Evolutionary conservation across 208 protist genomes (phyloP).

Genomic region (Trypanosoma lewisi): DNA sequence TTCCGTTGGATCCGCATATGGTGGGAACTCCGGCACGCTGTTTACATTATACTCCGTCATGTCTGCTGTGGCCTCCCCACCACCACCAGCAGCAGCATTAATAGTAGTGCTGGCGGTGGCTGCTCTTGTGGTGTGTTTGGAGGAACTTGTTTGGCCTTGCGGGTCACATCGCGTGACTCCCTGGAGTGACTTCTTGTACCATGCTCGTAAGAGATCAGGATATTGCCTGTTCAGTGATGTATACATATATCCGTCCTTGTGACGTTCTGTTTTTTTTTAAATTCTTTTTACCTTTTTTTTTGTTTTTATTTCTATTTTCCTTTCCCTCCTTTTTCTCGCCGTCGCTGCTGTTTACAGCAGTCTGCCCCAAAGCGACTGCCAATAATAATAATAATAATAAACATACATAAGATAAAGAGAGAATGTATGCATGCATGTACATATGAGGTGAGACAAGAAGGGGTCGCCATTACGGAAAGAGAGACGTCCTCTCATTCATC

Average conservation of each 20-base stretch:
- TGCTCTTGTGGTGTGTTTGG: neutral
- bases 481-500: neutral
- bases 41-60: neutral
- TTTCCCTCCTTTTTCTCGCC: no score
- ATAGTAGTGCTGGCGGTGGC: neutral
- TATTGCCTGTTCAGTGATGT: conserved; percentile 1
- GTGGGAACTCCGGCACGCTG: conserved; percentile 1
- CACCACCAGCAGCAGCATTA: neutral
- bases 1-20: conserved; percentile 41
- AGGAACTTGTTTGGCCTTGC: neutral
- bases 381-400: no score
- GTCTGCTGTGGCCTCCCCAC: neutral
- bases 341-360: no score
- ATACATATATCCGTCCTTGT: neutral
- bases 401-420: neutral
- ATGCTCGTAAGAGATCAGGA: neutral
- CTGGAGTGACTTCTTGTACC: neutral
- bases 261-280: neutral
- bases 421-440: neutral
- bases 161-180: neutral
- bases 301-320: no score
- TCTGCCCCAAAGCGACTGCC: no score
- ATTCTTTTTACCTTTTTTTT: no score
- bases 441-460: no score
- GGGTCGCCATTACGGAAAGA: neutral